These are phyloP conservation scores for Eucalyptus urophylla DNA, from an alignment of 345 rosid genomes.

Conservation along the genomic window DNA sequence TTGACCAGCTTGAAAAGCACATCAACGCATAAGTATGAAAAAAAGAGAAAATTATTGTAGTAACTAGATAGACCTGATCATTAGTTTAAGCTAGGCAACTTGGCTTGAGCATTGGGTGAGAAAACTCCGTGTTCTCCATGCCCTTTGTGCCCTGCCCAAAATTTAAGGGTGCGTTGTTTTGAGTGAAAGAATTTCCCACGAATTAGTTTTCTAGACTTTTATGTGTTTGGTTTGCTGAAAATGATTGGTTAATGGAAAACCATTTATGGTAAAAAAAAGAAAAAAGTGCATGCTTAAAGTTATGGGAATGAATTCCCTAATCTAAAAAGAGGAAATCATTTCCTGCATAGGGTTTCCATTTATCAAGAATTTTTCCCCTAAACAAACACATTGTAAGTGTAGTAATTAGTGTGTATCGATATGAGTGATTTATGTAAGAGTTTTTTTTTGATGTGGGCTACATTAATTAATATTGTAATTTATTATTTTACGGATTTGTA, in stretches of 20 bases:
- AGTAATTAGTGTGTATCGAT: neutral
- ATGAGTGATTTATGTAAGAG: neutral
- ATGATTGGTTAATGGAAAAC: rapidly evolving
- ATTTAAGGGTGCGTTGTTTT: neutral
- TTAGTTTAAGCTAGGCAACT: neutral
- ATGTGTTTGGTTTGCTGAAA: neutral
- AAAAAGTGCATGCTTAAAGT: neutral
- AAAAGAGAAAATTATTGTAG: neutral
- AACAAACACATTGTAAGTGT: neutral
- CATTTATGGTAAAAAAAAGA: neutral
- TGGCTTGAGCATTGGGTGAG: neutral
- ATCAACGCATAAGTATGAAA: neutral
- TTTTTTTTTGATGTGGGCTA: too few relatives aligned
- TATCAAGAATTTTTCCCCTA: rapidly evolving
- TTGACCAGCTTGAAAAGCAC: neutral
- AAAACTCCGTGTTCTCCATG: neutral
- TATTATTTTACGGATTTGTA: rapidly evolving
- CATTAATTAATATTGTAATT: rapidly evolving
- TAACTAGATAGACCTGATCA: neutral
- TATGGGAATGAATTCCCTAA: neutral
- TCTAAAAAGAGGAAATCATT: neutral
- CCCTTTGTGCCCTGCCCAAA: neutral
- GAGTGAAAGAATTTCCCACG: neutral
- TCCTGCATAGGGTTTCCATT: neutral
- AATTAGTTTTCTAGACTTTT: neutral